A percentile compares a stretch with the other conserved stretches of the same genome.
These are phyloP conservation scores for Suhomyces faveliae DNA, from an alignment of 805 yeast genomes.

Conservation along the genomic window DNA sequence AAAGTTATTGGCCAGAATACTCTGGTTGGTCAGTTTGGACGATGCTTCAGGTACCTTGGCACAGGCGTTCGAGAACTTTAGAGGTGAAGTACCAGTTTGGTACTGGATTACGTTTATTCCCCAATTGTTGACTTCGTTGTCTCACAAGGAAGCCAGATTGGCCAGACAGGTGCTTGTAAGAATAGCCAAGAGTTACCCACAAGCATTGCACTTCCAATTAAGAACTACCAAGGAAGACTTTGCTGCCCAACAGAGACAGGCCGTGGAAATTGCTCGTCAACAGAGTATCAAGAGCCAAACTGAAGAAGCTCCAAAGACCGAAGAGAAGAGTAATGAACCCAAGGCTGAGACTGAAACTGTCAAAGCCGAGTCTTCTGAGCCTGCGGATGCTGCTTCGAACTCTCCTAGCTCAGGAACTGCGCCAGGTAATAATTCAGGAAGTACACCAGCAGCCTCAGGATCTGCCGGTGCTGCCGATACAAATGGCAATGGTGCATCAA, in stretches of 20 bases:
- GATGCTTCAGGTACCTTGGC: slow-evolving; percentile 79
- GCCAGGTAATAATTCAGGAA: too few relatives aligned
- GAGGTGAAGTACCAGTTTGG: slow-evolving; percentile 98
- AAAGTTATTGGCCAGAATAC: slow-evolving; percentile 78
- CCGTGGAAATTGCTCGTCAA: slow-evolving; percentile 35
- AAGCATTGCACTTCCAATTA: slow-evolving; percentile 93
- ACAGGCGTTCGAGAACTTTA: slow-evolving; percentile 84
- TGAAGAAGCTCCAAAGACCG: slow-evolving; percentile 2
- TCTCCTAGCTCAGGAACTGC: neutral
- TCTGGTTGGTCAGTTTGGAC: slow-evolving; percentile 92
- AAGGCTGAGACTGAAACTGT: neutral
- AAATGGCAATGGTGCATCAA: neutral
- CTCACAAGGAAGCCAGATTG: slow-evolving; percentile 86
- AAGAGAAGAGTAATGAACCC: neutral
- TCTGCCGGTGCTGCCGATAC: neutral
- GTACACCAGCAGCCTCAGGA: too few relatives aligned
- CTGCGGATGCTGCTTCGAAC: slow-evolving; percentile 5
- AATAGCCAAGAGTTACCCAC: slow-evolving; percentile 96
- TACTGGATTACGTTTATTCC: slow-evolving; percentile 98
- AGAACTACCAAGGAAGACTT: slow-evolving; percentile 94
- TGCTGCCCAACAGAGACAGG: slow-evolving; percentile 80
- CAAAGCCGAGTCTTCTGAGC: neutral
- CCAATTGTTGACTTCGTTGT: slow-evolving; percentile 82
- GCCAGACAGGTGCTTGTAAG: slow-evolving; percentile 85
- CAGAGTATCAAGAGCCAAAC: slow-evolving; percentile 4